These are phyloP conservation scores for Didymella exigua DNA, from an alignment of 2,329 filamentous ascomycete genomes.

Conservation along the genomic window DNA sequence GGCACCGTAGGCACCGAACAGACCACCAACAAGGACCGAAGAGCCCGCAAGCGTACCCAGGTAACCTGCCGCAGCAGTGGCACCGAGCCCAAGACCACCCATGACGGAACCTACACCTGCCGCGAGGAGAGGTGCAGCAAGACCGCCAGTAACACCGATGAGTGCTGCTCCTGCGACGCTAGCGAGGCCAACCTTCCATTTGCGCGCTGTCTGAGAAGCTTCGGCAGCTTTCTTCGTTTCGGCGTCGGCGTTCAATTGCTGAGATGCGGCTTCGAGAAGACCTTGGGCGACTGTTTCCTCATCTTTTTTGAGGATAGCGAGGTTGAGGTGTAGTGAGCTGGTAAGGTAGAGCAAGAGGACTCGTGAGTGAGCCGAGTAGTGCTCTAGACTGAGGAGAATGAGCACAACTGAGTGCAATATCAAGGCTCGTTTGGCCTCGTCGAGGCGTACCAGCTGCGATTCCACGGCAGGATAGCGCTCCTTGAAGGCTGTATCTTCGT, in stretches of 20 bases:
- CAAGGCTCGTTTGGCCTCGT: slow-evolving; percentile 66
- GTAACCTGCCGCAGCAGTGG: slow-evolving; percentile 75
- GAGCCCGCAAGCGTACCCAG: slow-evolving; percentile 82
- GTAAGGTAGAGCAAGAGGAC: slow-evolving; percentile 72
- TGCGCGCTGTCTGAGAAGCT: slow-evolving; percentile 67
- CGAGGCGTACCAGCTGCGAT: slow-evolving; percentile 59
- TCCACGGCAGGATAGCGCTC: slow-evolving; percentile 52
- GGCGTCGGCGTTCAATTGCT: slow-evolving; percentile 75
- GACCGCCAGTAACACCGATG: slow-evolving; percentile 79
- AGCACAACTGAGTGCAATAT: slow-evolving; percentile 75
- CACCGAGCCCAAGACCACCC: slow-evolving; percentile 75
- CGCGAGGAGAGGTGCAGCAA: slow-evolving; percentile 77
- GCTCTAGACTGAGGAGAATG: slow-evolving; percentile 74
- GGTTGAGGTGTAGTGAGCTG: slow-evolving; percentile 71
- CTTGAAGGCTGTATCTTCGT: slow-evolving; percentile 48
- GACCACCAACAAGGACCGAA: slow-evolving; percentile 75
- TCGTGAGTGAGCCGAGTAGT: slow-evolving; percentile 76
- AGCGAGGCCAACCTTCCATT: slow-evolving; percentile 84
- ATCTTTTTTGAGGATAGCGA: slow-evolving; percentile 68
- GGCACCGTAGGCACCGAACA: slow-evolving; percentile 91
- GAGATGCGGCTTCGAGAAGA: slow-evolving; percentile 71
- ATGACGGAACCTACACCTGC: slow-evolving; percentile 81
- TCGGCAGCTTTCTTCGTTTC: slow-evolving; percentile 76
- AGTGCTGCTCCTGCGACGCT: slow-evolving; percentile 86
- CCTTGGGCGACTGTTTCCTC: slow-evolving; percentile 77